These are phyloP conservation scores for Fusarium bulbicola DNA, from an alignment of 2,329 filamentous ascomycete genomes.

Conservation along the genomic window DNA sequence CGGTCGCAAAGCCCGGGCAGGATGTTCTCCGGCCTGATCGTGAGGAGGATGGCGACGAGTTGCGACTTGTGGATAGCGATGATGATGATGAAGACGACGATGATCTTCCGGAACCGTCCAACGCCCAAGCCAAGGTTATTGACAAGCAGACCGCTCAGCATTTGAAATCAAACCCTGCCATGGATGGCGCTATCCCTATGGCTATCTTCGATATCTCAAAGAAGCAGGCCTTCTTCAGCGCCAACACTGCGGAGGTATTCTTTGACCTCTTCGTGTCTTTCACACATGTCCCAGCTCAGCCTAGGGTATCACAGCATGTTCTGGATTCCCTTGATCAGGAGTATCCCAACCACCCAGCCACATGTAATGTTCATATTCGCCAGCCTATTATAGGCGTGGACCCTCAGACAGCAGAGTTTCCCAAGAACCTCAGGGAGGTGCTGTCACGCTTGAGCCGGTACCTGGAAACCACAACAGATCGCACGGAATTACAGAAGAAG, in stretches of 20 bases:
- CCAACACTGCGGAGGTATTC: conserved; percentile 75
- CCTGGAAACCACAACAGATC: conserved; percentile 57
- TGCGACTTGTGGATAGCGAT: conserved; percentile 55
- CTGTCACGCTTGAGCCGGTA: conserved; percentile 68
- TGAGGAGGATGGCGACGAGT: conserved; percentile 59
- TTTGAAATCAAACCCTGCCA: conserved; percentile 79
- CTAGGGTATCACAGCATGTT: conserved; percentile 77
- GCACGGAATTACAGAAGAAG: conserved; percentile 57
- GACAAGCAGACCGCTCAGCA: conserved; percentile 56
- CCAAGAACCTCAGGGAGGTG: conserved; percentile 72
- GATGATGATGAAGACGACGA: conserved; percentile 57
- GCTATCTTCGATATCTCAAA: conserved; percentile 90
- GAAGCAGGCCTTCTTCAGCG: conserved; percentile 77
- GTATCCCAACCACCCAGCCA: conserved; percentile 68
- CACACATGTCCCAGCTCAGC: conserved; percentile 69
- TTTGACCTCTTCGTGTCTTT: conserved; percentile 83
- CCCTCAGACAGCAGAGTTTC: conserved; percentile 74
- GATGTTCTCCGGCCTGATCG: conserved; percentile 57
- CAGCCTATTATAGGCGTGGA: conserved; percentile 74
- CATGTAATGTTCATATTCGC: conserved; percentile 76
- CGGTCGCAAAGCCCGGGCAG: conserved; percentile 61
- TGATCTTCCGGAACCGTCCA: conserved; percentile 54
- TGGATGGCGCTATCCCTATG: conserved; percentile 92
- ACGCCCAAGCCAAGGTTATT: conserved; percentile 54
- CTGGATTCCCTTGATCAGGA: conserved; percentile 68